Evolutionary conservation across 768 basidiomycete species (phyloP).

Genomic region (Dentipellis sp.): DNA sequence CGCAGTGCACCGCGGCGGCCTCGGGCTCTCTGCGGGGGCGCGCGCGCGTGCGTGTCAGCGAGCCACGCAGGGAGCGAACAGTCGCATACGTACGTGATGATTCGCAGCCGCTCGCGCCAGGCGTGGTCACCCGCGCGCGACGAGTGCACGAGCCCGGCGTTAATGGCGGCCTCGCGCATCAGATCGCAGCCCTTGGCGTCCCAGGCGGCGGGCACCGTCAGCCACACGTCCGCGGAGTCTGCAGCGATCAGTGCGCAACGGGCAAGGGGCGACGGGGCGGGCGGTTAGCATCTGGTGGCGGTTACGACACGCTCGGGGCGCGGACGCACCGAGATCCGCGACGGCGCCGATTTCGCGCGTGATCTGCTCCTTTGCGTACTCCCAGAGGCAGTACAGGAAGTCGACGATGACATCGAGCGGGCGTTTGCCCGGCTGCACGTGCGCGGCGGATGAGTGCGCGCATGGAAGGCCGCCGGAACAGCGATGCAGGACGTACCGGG

Average conservation of each 20-base stretch:
- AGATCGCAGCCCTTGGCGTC: conserved; percentile 78
- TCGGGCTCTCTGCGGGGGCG: conserved; percentile 46
- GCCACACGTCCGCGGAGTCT: conserved; percentile 80
- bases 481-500: conserved; percentile 44
- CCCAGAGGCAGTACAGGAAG: conserved; percentile 77
- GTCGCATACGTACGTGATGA: conserved; percentile 52
- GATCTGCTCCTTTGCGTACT: conserved; percentile 80
- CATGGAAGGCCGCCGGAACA: conserved; percentile 2
- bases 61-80: conserved; percentile 1
- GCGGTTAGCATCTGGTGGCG: too few species aligned
- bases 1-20: conserved; percentile 89
- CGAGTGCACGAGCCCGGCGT: conserved; percentile 70
- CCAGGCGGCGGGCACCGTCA: conserved; percentile 89
- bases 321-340: conserved; percentile 65
- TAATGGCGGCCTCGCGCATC: conserved; percentile 80
- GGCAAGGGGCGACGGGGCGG: neutral
- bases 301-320: too few species aligned
- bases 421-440: conserved; percentile 55
- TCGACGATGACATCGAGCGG: conserved; percentile 77
- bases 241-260: neutral
- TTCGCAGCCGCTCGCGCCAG: conserved; percentile 76
- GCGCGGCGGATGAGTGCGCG: too few species aligned
- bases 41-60: conserved; percentile 1
- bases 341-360: conserved; percentile 82
- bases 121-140: conserved; percentile 56